Percentiles rank a stretch among this genome's conserved stretches.
Evolutionary conservation across 2,329 filamentous ascomycete species (phyloP).

Genomic region (Curvularia sp.): DNA sequence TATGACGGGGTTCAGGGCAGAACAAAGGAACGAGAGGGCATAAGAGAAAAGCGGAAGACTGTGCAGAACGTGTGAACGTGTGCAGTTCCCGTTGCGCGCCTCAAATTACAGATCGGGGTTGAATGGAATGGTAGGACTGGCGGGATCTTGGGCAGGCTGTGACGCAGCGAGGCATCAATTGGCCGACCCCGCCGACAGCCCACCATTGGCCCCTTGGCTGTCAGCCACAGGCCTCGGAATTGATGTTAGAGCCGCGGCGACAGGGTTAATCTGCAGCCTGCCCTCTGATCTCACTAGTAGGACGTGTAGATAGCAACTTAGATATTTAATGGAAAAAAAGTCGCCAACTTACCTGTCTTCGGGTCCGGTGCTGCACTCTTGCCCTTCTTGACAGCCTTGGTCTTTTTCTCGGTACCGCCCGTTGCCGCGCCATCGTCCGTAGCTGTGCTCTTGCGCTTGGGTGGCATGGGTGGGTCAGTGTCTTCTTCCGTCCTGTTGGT

Average conservation of each 20-base stretch:
- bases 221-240: conserved; percentile 16
- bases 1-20: background rate
- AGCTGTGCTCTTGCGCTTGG: conserved; percentile 20
- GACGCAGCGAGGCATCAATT: conserved; percentile 31
- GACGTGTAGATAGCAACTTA: background rate
- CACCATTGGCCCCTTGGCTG: conserved; percentile 24
- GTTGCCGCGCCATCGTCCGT: conserved; percentile 3
- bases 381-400: conserved; percentile 9
- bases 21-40: background rate
- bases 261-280: conserved; percentile 9
- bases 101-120: conserved; percentile 9
- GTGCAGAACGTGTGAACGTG: background rate
- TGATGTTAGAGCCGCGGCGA: conserved; percentile 13
- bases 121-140: conserved; percentile 9
- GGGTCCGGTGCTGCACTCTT: background rate
- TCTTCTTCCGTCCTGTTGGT: conserved; percentile 8
- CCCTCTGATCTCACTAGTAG: background rate
- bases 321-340: background rate
- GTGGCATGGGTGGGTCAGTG: conserved; percentile 12
- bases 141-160: conserved; percentile 23
- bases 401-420: conserved; percentile 11
- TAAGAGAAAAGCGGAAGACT: background rate
- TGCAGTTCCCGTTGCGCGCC: background rate
- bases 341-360: conserved; percentile 6
- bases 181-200: conserved; percentile 25